A percentile compares a stretch with the other conserved stretches of the same genome.
phyloP scores from a whole-genome alignment of 2,329 filamentous ascomycete species.

The Polytolypa hystricis region DNA sequence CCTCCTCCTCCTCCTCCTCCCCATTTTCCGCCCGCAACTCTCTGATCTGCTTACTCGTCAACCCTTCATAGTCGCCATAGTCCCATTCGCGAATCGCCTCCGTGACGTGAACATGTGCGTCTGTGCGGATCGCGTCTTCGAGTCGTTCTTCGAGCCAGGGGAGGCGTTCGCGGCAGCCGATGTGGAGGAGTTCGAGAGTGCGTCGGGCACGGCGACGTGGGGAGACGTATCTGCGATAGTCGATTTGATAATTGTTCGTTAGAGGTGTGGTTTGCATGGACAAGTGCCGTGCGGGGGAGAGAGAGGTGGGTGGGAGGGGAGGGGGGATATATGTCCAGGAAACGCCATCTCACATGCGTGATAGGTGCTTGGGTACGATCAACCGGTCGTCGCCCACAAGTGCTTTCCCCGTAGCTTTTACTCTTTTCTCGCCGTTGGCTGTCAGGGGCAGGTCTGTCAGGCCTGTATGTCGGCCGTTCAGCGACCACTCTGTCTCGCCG shows the following conservation, averaged over 20 bases:
- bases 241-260: slow-evolving; percentile 1
- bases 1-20: slow-evolving; percentile 33
- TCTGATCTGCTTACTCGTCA: slow-evolving; percentile 60
- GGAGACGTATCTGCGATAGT: slow-evolving; percentile 57
- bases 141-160: slow-evolving; percentile 49
- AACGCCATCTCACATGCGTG: slow-evolving; percentile 76
- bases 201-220: slow-evolving; percentile 73
- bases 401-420: slow-evolving; percentile 66
- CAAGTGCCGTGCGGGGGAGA: not conserved
- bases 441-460: slow-evolving; percentile 80
- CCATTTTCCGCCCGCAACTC: slow-evolving; percentile 47
- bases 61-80: slow-evolving; percentile 77
- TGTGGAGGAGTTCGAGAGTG: slow-evolving; percentile 77
- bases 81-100: slow-evolving; percentile 75
- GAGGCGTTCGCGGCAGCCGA: slow-evolving; percentile 56
- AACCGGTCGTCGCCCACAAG: slow-evolving; percentile 74
- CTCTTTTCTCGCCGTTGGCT: slow-evolving; percentile 63
- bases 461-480: slow-evolving; percentile 75
- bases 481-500: slow-evolving; percentile 91
- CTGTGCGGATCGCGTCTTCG: slow-evolving; percentile 37
- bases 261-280: no score
- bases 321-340: no score
- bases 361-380: slow-evolving; percentile 70
- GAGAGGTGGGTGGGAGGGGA: no score
- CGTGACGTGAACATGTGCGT: slow-evolving; percentile 54